phyloP scores from a whole-genome alignment of 257 asterid genomes.

The Scutellaria galericulata region DNA sequence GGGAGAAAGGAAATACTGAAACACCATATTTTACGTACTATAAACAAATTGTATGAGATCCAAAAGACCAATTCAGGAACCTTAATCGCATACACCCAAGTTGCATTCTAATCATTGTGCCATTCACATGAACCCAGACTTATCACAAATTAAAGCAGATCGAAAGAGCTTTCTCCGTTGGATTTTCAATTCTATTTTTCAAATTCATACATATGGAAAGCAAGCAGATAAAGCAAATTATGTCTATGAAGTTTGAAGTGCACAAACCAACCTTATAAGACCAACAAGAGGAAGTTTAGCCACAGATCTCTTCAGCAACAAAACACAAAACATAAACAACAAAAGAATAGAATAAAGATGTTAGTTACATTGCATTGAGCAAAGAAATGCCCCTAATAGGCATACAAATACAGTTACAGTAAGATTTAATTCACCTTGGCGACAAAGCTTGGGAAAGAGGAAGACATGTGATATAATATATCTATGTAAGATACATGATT shows the following conservation, averaged over 20 bases:
- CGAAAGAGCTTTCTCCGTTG: constrained; percentile 51
- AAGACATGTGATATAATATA: constrained; percentile 89
- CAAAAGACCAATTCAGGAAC: background rate
- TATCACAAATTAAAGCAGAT: constrained; percentile 51
- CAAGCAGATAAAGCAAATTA: constrained; percentile 52
- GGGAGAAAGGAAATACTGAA: constrained; percentile 16
- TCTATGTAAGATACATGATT: constrained; percentile 92
- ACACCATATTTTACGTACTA: background rate
- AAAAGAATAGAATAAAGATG: constrained; percentile 34
- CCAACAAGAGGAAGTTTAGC: constrained; percentile 96
- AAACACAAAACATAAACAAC: constrained; percentile 39
- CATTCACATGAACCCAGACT: constrained; percentile 11
- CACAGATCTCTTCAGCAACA: constrained; percentile 90
- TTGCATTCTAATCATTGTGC: background rate
- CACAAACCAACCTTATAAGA: constrained; percentile 80
- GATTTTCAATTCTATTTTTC: constrained; percentile 7
- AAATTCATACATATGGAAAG: constrained; percentile 40
- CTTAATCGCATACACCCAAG: background rate
- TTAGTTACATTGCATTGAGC: constrained; percentile 29
- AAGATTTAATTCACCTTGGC: constrained; percentile 76
- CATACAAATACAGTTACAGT: constrained; percentile 16
- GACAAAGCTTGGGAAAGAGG: constrained; percentile 93
- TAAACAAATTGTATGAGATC: background rate
- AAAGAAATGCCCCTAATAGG: background rate
- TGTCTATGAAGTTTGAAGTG: constrained; percentile 50